phyloP scores from a whole-genome alignment of 2,329 filamentous ascomycete genomes.

The Fusarium sp. region DNA sequence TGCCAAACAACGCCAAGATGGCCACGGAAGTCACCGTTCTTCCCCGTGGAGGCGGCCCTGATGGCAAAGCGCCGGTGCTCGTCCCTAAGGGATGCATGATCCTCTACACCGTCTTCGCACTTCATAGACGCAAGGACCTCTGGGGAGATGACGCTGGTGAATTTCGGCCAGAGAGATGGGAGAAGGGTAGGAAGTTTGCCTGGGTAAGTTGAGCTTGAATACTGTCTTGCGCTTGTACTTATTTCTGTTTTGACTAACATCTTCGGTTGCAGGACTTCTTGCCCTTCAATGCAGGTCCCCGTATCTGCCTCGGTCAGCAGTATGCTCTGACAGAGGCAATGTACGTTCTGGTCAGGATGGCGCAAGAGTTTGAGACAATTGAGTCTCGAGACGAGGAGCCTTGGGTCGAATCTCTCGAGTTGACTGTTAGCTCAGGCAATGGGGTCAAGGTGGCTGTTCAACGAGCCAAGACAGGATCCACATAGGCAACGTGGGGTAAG shows the following conservation, averaged over 20 bases:
- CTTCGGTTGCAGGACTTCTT: not conserved
- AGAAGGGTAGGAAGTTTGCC: not conserved
- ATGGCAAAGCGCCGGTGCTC: not conserved
- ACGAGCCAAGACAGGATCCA: too few relatives aligned
- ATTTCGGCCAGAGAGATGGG: not conserved
- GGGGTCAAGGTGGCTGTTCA: not conserved
- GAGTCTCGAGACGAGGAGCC: not conserved
- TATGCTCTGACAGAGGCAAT: not conserved
- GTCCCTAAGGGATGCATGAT: not conserved
- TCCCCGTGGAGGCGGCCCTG: not conserved
- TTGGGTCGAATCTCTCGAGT: not conserved
- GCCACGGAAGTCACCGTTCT: not conserved
- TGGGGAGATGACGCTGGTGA: not conserved
- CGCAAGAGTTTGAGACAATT: not conserved
- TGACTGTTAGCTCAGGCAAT: not conserved
- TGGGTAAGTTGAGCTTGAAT: not conserved
- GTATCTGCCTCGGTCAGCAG: conserved; percentile 2
- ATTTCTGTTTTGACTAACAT: not conserved
- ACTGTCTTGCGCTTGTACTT: too few relatives aligned
- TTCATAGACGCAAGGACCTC: not conserved
- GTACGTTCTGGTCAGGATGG: not conserved
- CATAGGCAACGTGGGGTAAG: too few relatives aligned
- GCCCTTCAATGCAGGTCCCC: not conserved
- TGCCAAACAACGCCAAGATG: not conserved
- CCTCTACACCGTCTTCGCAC: not conserved